Evolutionary conservation across 805 yeast species (phyloP), one percentile per base, ranked within the genome.

Genomic region (Kluyveromyces aestuarii): DNA sequence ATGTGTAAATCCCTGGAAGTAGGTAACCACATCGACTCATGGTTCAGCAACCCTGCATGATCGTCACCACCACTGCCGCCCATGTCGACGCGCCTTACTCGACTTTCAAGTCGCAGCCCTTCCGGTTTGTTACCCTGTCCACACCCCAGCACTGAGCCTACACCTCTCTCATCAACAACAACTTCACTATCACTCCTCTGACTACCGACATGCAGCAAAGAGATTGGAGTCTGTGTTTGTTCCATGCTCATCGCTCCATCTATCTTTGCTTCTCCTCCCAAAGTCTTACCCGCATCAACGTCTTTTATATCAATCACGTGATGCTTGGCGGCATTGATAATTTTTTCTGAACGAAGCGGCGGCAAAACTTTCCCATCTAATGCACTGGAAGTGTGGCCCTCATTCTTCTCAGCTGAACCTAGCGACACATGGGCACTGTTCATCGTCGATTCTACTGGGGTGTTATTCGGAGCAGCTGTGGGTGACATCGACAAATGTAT

Each of bases 401-500:
- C 35, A 30, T 13, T 3, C 8, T 30, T 30, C 11, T 30, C 35
- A 13, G 35, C 35, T 11, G 7, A 13, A 30, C 14, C 35, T 30
- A 13, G 35, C 14, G 35, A 30, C 11, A 10, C 14, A 30, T 30
- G 35, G 2, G 35, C 35, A 30, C 35, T 30, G 35, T 13, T 30
- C 40, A 17, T 19, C 10, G 40, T 17, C 21, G 40, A 37, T 27
- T 43, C 45, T 18, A 43, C 45, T 13, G 45, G 45, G 8, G 45
- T 43, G n/a, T 43, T 43, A 25, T 43, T 43, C 10, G 45, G 45
- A 17, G 45, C 45, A 33, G 45, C 45, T n/a, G 45, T 43, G 2
- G 45, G 45, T 11, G 45, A 43, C 45, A 43, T 43, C 39, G 45
- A 37, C 14, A 43, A 21, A 21, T 43, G 45, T n/a, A 43, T 43